These are phyloP conservation scores for Magnolia kwangsiensis DNA, from an alignment of 164 flowering plant genomes.

Conservation along the genomic window DNA sequence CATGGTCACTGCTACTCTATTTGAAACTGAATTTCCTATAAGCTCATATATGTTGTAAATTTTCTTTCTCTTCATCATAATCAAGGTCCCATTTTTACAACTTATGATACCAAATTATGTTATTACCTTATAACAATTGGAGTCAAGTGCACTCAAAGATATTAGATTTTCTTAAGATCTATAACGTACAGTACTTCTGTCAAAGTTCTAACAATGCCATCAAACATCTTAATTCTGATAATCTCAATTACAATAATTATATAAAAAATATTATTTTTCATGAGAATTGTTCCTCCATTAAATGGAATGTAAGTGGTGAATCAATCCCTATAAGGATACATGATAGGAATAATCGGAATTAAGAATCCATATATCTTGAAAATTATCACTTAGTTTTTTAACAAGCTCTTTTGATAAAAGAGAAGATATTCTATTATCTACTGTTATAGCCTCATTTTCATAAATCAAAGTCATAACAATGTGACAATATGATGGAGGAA, in stretches of 20 bases:
- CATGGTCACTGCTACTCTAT: neutral
- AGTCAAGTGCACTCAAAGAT: conserved; percentile 1
- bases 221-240: conserved; percentile 7
- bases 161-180: conserved; percentile 1
- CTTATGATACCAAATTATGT: neutral
- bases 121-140: neutral
- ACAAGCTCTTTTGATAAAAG: too few relatives aligned
- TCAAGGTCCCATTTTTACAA: neutral
- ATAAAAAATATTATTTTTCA: conserved; percentile 9
- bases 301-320: neutral
- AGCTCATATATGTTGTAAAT: neutral
- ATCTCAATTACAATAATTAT: conserved; percentile 1
- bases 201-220: neutral
- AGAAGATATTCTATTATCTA: too few relatives aligned
- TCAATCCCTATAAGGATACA: conserved; percentile 6
- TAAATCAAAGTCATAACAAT: too few relatives aligned
- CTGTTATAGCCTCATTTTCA: too few relatives aligned
- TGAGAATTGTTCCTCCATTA: conserved; percentile 6
- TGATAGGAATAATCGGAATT: conserved; percentile 13
- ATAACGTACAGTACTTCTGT: conserved; percentile 1
- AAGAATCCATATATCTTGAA: neutral
- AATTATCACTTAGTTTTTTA: neutral
- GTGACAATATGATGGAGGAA: too few relatives aligned
- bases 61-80: neutral
- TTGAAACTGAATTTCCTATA: neutral